Evolutionary conservation across 805 yeast species (phyloP).

Genomic region (Metschnikowia kofuensis): DNA sequence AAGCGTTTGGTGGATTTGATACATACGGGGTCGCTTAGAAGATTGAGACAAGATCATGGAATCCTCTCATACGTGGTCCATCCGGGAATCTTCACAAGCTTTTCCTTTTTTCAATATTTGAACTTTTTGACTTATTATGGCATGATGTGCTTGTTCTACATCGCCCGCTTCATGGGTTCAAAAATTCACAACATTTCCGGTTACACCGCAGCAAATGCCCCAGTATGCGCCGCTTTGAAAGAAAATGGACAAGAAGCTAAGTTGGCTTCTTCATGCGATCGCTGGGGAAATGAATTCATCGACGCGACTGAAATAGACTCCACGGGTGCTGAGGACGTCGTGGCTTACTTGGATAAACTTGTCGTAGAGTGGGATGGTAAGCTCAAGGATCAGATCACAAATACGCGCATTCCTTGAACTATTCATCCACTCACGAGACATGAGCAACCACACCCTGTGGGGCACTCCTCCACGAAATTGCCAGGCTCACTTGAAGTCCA

Average conservation of each 20-base stretch:
- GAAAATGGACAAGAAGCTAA: slow-evolving; percentile 53
- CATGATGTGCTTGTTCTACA: slow-evolving; percentile 78
- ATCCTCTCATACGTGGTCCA: slow-evolving; percentile 77
- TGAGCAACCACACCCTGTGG: slow-evolving; percentile 19
- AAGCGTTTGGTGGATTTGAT: slow-evolving; percentile 81
- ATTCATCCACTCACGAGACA: slow-evolving; percentile 10
- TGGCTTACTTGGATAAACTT: slow-evolving; percentile 56
- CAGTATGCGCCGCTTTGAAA: slow-evolving; percentile 52
- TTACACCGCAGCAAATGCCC: slow-evolving; percentile 86
- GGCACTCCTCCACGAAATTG: slow-evolving; percentile 11
- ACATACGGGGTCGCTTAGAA: slow-evolving; percentile 66
- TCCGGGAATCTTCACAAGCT: slow-evolving; percentile 91
- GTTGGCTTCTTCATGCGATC: slow-evolving; percentile 66
- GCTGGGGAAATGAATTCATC: slow-evolving; percentile 64
- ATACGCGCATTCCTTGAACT: slow-evolving; percentile 33
- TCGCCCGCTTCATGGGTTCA: slow-evolving; percentile 80
- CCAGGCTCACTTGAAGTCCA: slow-evolving; percentile 8
- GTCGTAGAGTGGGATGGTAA: slow-evolving; percentile 70
- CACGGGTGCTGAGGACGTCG: slow-evolving; percentile 66
- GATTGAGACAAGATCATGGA: slow-evolving; percentile 45
- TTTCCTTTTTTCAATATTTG: slow-evolving; percentile 71
- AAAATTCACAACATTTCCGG: slow-evolving; percentile 89
- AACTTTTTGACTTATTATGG: slow-evolving; percentile 80
- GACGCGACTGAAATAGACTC: slow-evolving; percentile 53
- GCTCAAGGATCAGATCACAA: slow-evolving; percentile 68